phyloP scores from a whole-genome alignment of 208 protist genomes.

The Acanthamoeba royreba region DNA sequence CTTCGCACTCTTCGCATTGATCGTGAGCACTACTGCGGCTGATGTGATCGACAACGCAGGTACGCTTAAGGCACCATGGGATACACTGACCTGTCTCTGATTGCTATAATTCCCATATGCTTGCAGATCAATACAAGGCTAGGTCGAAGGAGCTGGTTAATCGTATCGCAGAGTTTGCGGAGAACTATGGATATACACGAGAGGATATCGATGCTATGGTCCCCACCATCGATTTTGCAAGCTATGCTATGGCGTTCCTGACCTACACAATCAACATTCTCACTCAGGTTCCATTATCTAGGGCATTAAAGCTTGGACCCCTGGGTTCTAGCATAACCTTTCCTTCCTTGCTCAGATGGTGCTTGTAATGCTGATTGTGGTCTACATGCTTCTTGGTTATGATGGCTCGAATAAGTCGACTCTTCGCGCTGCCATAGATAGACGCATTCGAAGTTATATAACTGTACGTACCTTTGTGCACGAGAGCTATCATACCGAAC shows the following conservation, averaged over 20 bases:
- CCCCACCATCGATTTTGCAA: neutral
- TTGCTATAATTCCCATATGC: neutral
- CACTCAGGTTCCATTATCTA: neutral
- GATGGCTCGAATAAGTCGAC: slow-evolving; percentile 24
- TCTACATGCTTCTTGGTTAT: slow-evolving; percentile 21
- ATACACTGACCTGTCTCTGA: neutral
- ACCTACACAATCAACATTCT: neutral
- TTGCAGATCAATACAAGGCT: neutral
- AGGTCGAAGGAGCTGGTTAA: neutral
- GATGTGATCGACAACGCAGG: neutral
- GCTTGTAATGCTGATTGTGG: neutral
- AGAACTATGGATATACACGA: neutral
- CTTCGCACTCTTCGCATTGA: neutral
- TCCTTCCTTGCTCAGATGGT: slow-evolving; percentile 16
- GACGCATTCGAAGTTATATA: neutral
- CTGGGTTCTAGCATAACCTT: neutral
- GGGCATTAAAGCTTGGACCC: neutral
- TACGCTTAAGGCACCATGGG: neutral
- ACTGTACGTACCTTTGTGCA: neutral
- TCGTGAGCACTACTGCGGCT: neutral
- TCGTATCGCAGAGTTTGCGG: neutral
- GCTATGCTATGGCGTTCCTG: neutral
- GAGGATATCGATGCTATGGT: neutral
- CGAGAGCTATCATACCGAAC: neutral
- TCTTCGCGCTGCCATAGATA: neutral